A percentile compares a stretch with the other conserved stretches of the same genome.
phyloP scores from a whole-genome alignment of 331 rosid genomes.

The Acacia pycnantha region DNA sequence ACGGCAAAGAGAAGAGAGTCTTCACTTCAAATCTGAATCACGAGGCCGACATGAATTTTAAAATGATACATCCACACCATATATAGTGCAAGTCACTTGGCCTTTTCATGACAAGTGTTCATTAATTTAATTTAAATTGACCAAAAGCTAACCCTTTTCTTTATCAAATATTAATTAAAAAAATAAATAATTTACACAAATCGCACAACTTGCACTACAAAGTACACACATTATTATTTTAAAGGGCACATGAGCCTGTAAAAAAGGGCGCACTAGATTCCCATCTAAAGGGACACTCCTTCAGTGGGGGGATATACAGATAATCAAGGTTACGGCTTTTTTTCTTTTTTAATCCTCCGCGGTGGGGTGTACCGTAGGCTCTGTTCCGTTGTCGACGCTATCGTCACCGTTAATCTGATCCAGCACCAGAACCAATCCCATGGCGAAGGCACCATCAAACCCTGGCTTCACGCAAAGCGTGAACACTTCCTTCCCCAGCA shows the following conservation, averaged over 20 bases:
- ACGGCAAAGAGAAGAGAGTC: background rate
- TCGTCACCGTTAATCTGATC: conserved; percentile 77
- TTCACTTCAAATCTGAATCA: background rate
- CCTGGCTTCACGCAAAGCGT: conserved; percentile 67
- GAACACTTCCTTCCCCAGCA: conserved; percentile 91
- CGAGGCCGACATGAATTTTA: background rate
- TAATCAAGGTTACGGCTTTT: background rate
- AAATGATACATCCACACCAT: background rate
- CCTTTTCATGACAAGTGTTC: background rate
- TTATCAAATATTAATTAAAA: background rate
- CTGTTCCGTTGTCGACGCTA: conserved; percentile 27
- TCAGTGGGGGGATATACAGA: background rate
- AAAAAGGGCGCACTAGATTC: background rate
- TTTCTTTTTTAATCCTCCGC: conserved; percentile 35
- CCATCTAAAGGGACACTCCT: background rate
- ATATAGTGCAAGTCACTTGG: background rate
- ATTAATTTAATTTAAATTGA: background rate
- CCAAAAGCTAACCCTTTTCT: background rate
- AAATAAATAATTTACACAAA: background rate
- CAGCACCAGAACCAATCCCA: conserved; percentile 79
- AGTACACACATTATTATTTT: background rate
- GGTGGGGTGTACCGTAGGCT: conserved; percentile 37
- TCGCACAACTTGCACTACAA: background rate
- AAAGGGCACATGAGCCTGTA: background rate
- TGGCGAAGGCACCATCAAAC: conserved; percentile 80